Percentiles rank a stretch among this genome's conserved stretches.
Conservation (phyloP, 306 rosid genomes). For the Acacia acuminata region DNA sequence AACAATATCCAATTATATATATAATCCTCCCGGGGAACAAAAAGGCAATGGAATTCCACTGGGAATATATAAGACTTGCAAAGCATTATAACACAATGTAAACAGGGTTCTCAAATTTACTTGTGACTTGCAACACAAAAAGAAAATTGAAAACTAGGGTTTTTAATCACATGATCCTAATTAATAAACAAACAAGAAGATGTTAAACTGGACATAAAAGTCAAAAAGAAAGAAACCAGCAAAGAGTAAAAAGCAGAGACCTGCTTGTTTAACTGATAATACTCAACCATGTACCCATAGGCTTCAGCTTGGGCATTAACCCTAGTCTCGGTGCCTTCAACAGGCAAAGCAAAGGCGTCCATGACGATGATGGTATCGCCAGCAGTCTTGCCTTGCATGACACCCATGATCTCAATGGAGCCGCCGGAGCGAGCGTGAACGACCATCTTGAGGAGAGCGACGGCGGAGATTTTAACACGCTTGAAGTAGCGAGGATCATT, state of each 20-base stretch:
- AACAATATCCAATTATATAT: no score
- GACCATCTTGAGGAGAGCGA: slow-evolving; percentile 96
- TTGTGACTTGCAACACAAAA: not conserved
- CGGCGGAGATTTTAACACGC: slow-evolving; percentile 97
- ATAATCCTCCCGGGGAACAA: not conserved
- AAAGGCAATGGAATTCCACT: not conserved
- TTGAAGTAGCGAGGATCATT: slow-evolving; percentile 91
- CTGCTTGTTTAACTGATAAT: slow-evolving; percentile 92
- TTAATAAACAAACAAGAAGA: not conserved
- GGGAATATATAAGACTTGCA: not conserved
- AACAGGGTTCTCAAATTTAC: not conserved
- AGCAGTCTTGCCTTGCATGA: slow-evolving; percentile 96
- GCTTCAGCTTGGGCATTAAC: slow-evolving; percentile 99
- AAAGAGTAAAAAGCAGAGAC: slow-evolving; percentile 27
- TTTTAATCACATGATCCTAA: not conserved
- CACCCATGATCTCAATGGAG: slow-evolving; percentile 96
- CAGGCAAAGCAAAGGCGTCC: slow-evolving; percentile 96
- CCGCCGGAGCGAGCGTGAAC: slow-evolving; percentile 99
- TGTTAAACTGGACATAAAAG: not conserved
- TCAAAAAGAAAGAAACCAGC: not conserved
- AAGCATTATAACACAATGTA: not conserved
- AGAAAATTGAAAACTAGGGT: slow-evolving; percentile 10
- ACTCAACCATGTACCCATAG: slow-evolving; percentile 94
- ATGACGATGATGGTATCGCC: slow-evolving; percentile 89
- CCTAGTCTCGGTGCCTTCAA: slow-evolving; percentile 97